Conservation (phyloP, 2,329 filamentous ascomycete genomes). For the Anisogramma anomala region DNA sequence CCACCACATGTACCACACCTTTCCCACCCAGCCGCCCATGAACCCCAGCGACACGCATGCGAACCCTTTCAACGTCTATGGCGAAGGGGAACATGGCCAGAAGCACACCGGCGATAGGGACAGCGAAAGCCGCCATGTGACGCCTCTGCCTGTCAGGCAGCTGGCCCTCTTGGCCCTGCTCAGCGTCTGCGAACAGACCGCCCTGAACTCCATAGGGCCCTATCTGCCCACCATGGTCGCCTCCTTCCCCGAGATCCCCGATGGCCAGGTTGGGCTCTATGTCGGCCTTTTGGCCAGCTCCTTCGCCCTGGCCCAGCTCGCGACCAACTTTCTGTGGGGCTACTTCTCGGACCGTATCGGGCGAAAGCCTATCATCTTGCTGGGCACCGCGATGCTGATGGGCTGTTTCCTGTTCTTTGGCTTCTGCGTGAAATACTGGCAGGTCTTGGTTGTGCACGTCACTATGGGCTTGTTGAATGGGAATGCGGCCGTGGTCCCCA, state of each 20-base stretch:
- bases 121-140: conserved; percentile 34
- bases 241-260: conserved; percentile 68
- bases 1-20: conserved; percentile 64
- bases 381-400: conserved; percentile 73
- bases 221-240: conserved; percentile 90
- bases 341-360: conserved; percentile 70
- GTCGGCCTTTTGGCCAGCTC: conserved; percentile 82
- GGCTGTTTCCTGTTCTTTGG: conserved; percentile 77
- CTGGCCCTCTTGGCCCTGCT: conserved; percentile 77
- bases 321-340: conserved; percentile 87
- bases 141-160: conserved; percentile 72
- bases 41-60: conserved; percentile 42
- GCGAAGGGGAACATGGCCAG: not conserved
- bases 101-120: conserved; percentile 19
- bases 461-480: conserved; percentile 91
- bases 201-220: conserved; percentile 89
- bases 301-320: conserved; percentile 85
- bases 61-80: conserved; percentile 6
- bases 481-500: conserved; percentile 88
- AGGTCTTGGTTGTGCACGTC: conserved; percentile 74
- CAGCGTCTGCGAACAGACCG: conserved; percentile 87
- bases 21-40: conserved; percentile 62
- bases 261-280: conserved; percentile 66
- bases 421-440: conserved; percentile 71
- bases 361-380: conserved; percentile 69